Percentiles rank a stretch among this genome's conserved stretches.
Conservation (phyloP, 2,329 filamentous ascomycete species). For the Apiospora koreana region DNA sequence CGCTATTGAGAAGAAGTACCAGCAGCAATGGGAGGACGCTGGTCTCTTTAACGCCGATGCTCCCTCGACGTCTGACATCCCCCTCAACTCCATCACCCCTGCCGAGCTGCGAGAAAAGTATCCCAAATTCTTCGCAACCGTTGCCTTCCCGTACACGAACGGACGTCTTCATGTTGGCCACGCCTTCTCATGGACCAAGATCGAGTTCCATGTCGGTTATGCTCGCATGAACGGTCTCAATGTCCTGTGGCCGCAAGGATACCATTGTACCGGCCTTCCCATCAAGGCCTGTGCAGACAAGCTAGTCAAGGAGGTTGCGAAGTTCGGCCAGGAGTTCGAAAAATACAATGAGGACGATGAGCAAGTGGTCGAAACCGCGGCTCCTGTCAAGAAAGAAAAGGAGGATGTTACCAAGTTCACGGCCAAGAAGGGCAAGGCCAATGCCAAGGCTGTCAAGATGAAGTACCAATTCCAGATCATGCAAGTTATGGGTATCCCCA, state of each 20-base stretch:
- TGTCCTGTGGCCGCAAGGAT: conserved; percentile 86
- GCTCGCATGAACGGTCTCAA: conserved; percentile 89
- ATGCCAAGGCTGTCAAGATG: conserved; percentile 84
- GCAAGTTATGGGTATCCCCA: conserved; percentile 84
- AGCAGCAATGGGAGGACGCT: conserved; percentile 77
- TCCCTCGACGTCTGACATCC: conserved; percentile 75
- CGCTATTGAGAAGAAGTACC: conserved; percentile 87
- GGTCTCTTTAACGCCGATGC: conserved; percentile 85
- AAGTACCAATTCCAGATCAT: conserved; percentile 98
- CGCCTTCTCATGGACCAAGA: conserved; percentile 87
- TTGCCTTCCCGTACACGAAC: conserved; percentile 61
- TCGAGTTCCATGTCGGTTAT: conserved; percentile 88
- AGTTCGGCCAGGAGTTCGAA: conserved; percentile 87
- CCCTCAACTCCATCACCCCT: conserved; percentile 71
- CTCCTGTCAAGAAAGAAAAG: conserved; percentile 67
- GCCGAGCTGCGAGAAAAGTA: conserved; percentile 76
- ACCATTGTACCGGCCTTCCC: conserved; percentile 95
- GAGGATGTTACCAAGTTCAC: conserved; percentile 90
- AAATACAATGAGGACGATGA: conserved; percentile 66
- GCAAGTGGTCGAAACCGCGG: conserved; percentile 46
- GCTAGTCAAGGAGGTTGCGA: conserved; percentile 82
- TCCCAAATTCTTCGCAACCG: conserved; percentile 85
- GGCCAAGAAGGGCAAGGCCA: conserved; percentile 89
- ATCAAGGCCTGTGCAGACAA: conserved; percentile 99
- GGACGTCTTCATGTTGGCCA: conserved; percentile 89